Percentiles rank a stretch among this genome's conserved stretches.
Conservation (phyloP, 2,329 filamentous ascomycete genomes). For the Dendrostoma leiphaemia region DNA sequence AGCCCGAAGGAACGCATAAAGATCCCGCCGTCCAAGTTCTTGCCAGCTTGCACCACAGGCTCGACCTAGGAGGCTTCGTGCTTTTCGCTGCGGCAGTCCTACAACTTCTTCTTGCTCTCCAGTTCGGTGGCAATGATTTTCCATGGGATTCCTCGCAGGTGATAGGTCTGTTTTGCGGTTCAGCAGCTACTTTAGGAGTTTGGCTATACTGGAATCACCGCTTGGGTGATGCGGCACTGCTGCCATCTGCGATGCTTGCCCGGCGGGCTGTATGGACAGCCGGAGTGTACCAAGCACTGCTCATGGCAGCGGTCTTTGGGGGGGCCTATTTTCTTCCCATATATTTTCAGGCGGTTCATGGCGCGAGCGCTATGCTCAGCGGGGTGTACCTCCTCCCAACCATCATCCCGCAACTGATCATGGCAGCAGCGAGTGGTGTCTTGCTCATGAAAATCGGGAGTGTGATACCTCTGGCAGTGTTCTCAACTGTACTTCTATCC, state of each 20-base stretch:
- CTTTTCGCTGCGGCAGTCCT: constrained; percentile 44
- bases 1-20: constrained; percentile 16
- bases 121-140: constrained; percentile 40
- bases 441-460: not conserved
- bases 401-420: not conserved
- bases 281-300: not conserved
- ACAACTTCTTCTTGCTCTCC: constrained; percentile 43
- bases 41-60: constrained; percentile 36
- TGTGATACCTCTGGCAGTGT: not conserved
- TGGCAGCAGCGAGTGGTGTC: not conserved
- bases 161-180: constrained; percentile 35
- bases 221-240: not conserved
- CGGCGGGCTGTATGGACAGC: not conserved
- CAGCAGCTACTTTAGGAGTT: not conserved
- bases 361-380: not conserved
- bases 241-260: not conserved
- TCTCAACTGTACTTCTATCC: not conserved
- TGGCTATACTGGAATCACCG: not conserved
- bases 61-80: constrained; percentile 51
- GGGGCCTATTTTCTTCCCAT: constrained; percentile 1
- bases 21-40: not conserved
- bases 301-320: not conserved
- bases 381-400: not conserved
- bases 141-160: constrained; percentile 37
- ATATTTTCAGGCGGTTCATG: constrained; percentile 4